A percentile compares a stretch with the other conserved stretches of the same genome.
Conservation (phyloP, 768 basidiomycete genomes). For the Clathrus columnatus region DNA sequence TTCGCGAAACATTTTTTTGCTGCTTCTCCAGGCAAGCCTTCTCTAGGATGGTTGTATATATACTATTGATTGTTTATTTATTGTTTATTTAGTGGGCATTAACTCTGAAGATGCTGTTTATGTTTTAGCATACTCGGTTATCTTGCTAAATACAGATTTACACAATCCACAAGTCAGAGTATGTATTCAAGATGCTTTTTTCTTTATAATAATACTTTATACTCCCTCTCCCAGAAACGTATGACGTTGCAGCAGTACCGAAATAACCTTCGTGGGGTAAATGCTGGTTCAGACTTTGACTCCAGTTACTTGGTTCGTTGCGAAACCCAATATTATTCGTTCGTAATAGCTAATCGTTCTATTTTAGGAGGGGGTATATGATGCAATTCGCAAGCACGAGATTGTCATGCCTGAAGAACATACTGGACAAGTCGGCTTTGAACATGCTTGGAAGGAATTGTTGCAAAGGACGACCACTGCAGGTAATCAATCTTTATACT, state of each 20-base stretch:
- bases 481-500: slow-evolving; percentile 37
- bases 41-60: neutral
- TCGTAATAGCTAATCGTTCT: neutral
- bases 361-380: slow-evolving; percentile 75
- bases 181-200: slow-evolving; percentile 20
- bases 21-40: slow-evolving; percentile 58
- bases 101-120: slow-evolving; percentile 89
- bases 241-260: slow-evolving; percentile 96
- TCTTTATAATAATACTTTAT: slow-evolving; percentile 1
- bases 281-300: slow-evolving; percentile 76
- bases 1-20: slow-evolving; percentile 91
- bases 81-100: slow-evolving; percentile 70
- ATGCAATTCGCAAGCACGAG: slow-evolving; percentile 88
- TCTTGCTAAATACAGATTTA: slow-evolving; percentile 96
- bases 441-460: slow-evolving; percentile 98
- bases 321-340: neutral
- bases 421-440: slow-evolving; percentile 91
- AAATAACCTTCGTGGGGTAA: slow-evolving; percentile 87
- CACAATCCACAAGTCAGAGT: slow-evolving; percentile 92
- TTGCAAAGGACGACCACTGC: slow-evolving; percentile 72
- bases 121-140: slow-evolving; percentile 89
- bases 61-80: no score
- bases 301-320: slow-evolving; percentile 69
- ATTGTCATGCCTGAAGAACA: slow-evolving; percentile 98
- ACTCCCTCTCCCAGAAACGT: slow-evolving; percentile 58